Conservation (phyloP, 176 grass and related monocot species). For the Lolium perenne region DNA sequence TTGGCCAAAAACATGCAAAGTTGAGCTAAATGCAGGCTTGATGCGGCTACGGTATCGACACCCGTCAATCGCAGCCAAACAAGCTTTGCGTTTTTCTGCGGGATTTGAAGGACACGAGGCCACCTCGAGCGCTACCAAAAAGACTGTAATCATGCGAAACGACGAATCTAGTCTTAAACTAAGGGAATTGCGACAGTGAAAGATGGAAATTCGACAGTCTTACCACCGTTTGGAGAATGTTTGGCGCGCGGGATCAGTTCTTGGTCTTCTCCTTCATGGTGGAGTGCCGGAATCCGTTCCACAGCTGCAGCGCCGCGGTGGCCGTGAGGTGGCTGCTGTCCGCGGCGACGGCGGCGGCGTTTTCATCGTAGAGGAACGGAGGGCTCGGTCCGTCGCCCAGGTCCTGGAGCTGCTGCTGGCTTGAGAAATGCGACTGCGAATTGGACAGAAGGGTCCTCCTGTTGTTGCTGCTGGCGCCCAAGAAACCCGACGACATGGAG, state of each 20-base stretch:
- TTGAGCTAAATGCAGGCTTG: not conserved
- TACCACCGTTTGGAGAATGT: conserved; percentile 36
- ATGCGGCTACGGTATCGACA: conserved; percentile 31
- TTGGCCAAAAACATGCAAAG: conserved; percentile 1
- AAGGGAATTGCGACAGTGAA: not conserved
- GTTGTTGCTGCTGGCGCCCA: conserved; percentile 76
- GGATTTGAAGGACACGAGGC: conserved; percentile 46
- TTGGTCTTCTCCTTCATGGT: conserved; percentile 79
- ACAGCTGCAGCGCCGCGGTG: conserved; percentile 65
- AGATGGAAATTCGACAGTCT: conserved; percentile 4
- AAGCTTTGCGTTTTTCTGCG: not conserved
- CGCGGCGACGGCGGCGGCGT: conserved; percentile 28
- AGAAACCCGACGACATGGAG: conserved; percentile 72
- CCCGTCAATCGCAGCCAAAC: conserved; percentile 26
- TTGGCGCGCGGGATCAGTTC: conserved; percentile 41
- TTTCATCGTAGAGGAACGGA: conserved; percentile 54
- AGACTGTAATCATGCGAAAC: not conserved
- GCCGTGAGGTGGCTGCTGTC: conserved; percentile 46
- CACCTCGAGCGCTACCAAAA: conserved; percentile 41
- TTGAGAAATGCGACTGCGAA: conserved; percentile 62
- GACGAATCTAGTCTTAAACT: conserved; percentile 36
- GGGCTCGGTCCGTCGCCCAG: conserved; percentile 64
- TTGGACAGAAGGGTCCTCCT: conserved; percentile 99
- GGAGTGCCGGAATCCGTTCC: conserved; percentile 66
- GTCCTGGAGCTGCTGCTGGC: conserved; percentile 54